Base-by-base conservation (phyloP, 1,284 basidiomycete species). In the Wallemia mellicola region DNA sequence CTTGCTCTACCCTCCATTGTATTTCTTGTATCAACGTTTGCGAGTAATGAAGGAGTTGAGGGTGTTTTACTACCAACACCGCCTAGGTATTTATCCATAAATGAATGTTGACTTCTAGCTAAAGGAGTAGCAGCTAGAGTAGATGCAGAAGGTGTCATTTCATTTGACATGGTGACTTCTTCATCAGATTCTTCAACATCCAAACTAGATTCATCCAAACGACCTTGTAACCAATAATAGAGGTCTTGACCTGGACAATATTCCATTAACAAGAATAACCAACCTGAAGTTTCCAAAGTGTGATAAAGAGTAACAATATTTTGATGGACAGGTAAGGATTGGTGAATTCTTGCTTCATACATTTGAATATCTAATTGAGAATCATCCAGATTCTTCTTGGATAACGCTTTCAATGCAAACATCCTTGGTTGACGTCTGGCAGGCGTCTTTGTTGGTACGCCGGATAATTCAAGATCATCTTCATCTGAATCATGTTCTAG, bases 271-370 rank as follows among this genome's bases (percentile, higher is more conserved):
- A 87, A 76, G 64, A 87, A 79, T 0, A 87, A 75, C 79, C 81
- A 86, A 59, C 81, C 78, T 2, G 75, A 73, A 1, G 83, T 86
- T 69, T 87, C 84, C 63, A 82, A 77, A 2, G 89, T 89, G 65
- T 86, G 81, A 70, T 95, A 82, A 27, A 98, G 79, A 22, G 91
- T 91, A 64, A 94, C 92, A 65, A 98, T 92, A 73, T 95, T 94
- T 56, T 83, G 78, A 69, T 98, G 92, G 14, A 81, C 73, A 28
- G 82, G 84, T 54, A 98, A 77, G 27, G 86, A 89, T 69, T 95
- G 87, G 70, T 98, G 92, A 62, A 98, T 86, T 56, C 81, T 86
- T 57, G 89, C 89, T 79, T 94, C 89, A 65, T 85, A 79, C 72
- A 89, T 76, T 72, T 94, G 89, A 2, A 86, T 80, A 38, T 77